Evolutionary conservation across 2,329 filamentous ascomycete species (phyloP), one percentile per base, ranked within the genome.

Genomic region (Penicillium concentricum): DNA sequence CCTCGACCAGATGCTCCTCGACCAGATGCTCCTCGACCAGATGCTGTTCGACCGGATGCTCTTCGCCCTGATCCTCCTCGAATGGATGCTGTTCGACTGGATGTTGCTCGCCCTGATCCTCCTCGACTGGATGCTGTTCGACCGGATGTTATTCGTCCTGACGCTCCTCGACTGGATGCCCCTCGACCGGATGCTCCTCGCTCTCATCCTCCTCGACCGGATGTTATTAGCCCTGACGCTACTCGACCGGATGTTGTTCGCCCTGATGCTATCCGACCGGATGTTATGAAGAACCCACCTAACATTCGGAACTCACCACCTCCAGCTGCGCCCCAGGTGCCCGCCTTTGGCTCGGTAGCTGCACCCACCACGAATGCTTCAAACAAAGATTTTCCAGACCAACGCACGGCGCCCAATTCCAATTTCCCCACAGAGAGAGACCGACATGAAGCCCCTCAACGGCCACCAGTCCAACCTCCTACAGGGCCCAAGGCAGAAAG

Each of bases 401-500:
- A 41, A 7, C 45, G 60, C 6, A 34, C 50, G 8, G n/a, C 54
- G 10, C 42, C 47, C 9, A 56, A 51, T 20, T 42, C 60, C 8
- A 37, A 56, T 12, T 16, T 51, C 1, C 65, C 55, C 26, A 5
- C 53, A 10, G 67, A 72, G 37, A 70, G 69, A 54, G 63, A 70
- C 28, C 67, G 61, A 1, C 47, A 48, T 54, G 67, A 71, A 22
- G 34, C 50, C 15, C 46, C 63, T 15, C 46, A 61, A 16, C 61
- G 64, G 4, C 58, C 62, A 4, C 49, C 65, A 2, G 69, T 73
- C 37, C 72, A 75, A 30, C 74, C 76, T 13, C 77, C 77, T 12
- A 79, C 76, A 9, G 75, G 73, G 12, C 77, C 77, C 9, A 78
- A 77, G 58, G 76, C 76, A 10, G 73, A 74, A n/a, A 69, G 77